Evolutionary conservation across 305 asterid species (phyloP).

Genomic region (Striga hermonthica): DNA sequence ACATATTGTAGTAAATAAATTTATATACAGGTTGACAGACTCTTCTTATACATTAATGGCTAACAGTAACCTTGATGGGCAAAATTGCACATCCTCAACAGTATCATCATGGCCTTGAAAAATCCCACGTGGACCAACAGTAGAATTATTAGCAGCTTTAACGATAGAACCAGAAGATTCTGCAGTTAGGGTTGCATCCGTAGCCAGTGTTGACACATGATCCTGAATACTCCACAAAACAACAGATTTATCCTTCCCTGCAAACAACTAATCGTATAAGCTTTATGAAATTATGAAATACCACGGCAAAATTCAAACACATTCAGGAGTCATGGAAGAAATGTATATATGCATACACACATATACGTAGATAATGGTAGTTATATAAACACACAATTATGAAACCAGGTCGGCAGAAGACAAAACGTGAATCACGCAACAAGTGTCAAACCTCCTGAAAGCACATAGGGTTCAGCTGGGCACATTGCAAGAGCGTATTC

Average conservation of each 20-base stretch:
- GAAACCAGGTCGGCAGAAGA: too few species aligned
- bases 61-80: constrained; percentile 81
- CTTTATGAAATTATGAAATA: constrained; percentile 21
- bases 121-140: constrained; percentile 85
- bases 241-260: constrained; percentile 95
- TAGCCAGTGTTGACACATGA: constrained; percentile 79
- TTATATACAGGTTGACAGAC: constrained; percentile 5
- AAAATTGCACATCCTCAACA: constrained; percentile 97
- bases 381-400: too few species aligned
- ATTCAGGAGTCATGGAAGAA: neutral
- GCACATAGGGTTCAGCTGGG: constrained; percentile 94
- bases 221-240: constrained; percentile 97
- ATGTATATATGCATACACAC: neutral
- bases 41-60: neutral
- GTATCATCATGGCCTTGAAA: constrained; percentile 92
- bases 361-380: neutral
- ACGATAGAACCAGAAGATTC: constrained; percentile 60
- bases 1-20: neutral
- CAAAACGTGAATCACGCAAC: neutral
- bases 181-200: constrained; percentile 51
- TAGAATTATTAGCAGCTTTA: constrained; percentile 67
- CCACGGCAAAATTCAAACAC: constrained; percentile 15
- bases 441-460: constrained; percentile 80
- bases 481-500: constrained; percentile 96
- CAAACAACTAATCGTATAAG: constrained; percentile 28